phyloP scores from a whole-genome alignment of 148 eudicot species.

The Pharnaceum exiguum region DNA sequence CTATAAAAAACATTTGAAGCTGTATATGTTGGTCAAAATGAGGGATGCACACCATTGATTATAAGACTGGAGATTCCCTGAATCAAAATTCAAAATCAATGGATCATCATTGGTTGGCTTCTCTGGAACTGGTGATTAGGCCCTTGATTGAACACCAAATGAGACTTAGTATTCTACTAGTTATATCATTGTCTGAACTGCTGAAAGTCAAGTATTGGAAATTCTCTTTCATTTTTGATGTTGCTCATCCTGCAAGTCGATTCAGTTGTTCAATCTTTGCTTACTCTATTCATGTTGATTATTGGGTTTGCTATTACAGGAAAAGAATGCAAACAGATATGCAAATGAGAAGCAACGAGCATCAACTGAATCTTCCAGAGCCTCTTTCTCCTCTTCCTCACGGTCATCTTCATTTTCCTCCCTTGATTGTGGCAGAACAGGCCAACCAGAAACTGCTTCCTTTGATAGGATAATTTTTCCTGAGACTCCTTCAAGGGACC shows the following conservation, averaged over 20 bases:
- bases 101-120: neutral
- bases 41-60: no score
- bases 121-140: neutral
- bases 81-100: no score
- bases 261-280: neutral
- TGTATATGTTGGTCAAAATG: no score
- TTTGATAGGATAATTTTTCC: conserved; percentile 66
- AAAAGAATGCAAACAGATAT: conserved; percentile 40
- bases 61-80: no score
- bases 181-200: neutral
- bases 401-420: conserved; percentile 91
- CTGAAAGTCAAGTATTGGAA: neutral
- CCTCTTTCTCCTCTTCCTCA: conserved; percentile 80
- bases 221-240: neutral
- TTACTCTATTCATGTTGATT: conserved; percentile 12
- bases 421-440: conserved; percentile 57
- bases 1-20: no score
- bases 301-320: conserved; percentile 43
- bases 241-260: neutral
- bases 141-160: neutral
- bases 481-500: conserved; percentile 62
- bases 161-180: neutral
- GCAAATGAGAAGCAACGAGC: conserved; percentile 50
- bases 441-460: conserved; percentile 61
- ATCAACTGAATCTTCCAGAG: conserved; percentile 71